Evolutionary conservation across 164 flowering plant species (phyloP), one percentile per base, ranked within the genome.

Genomic region (Berberis vulgaris): DNA sequence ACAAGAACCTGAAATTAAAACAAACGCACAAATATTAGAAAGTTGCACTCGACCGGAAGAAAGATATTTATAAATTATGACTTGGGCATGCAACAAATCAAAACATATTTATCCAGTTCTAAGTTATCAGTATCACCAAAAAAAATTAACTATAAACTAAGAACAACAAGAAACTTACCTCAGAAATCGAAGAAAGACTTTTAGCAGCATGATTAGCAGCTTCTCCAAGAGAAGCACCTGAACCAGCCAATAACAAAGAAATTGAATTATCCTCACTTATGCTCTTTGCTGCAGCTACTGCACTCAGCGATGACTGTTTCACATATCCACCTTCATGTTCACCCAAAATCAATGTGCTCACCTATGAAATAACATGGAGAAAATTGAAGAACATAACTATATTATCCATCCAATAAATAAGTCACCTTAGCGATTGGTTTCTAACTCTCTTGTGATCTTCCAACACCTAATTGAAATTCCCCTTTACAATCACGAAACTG

Each of bases 191-290:
- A 69, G 97, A 88, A 68, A 82, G 91, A 55, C 77, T 76, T 1
- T 78, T 74, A 41, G 97, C 89, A 66, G 96, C 99, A 72, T 77
- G 83, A 4, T 73, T 57, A 68, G 93, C 99, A 68, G 96, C 99
- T 77, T 83, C 74, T 46, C 82, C 81, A 47, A 92, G 82, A 45
- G 89, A 81, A 69, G 88, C 73, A 65, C 98, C 96, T 1, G 91
- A 82, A 2, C 98, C 98, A 55, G 96, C 93, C 72, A 92, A 74
- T 54, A 89, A 72, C 68, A 92, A 2, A 26, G 96, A 86, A 69
- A 92, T 71, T 7, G 87, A 70, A 71, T 80, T 81, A 59, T 75
- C 85, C 45, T 77, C 77, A 38, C 83, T 64, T 39, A 89, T 63
- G 44, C 76, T 70, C 54, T 76, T 73, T n/a, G 98, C 93, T 73